phyloP scores from a whole-genome alignment of 2,329 filamentous ascomycete genomes.

The Claviceps paspali region DNA sequence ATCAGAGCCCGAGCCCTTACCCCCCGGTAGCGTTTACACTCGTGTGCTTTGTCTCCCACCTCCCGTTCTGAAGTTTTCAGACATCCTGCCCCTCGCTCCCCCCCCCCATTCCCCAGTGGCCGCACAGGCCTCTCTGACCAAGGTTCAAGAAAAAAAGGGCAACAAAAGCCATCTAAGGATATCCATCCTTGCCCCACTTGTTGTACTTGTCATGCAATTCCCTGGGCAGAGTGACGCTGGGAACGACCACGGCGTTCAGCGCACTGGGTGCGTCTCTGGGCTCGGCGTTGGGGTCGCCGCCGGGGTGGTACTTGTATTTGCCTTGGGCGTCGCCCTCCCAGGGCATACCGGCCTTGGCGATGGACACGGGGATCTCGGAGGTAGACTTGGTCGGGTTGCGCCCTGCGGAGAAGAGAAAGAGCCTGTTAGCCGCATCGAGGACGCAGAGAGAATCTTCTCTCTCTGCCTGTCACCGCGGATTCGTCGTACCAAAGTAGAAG shows the following conservation, averaged over 20 bases:
- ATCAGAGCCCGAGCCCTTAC: too few species aligned
- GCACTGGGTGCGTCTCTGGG: constrained; percentile 88
- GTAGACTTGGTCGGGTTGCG: constrained; percentile 71
- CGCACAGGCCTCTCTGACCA: too few species aligned
- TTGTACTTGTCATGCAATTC: constrained; percentile 93
- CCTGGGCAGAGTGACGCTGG: constrained; percentile 86
- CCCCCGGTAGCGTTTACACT: too few species aligned
- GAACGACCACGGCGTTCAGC: constrained; percentile 86
- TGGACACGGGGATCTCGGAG: constrained; percentile 63
- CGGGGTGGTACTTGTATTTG: constrained; percentile 70
- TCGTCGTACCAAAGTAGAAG: constrained; percentile 62
- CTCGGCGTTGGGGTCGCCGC: constrained; percentile 59
- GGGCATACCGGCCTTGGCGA: constrained; percentile 69
- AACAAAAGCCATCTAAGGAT: constrained; percentile 29
- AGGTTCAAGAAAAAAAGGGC: not conserved
- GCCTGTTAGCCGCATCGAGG: too few species aligned
- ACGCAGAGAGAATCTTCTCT: too few species aligned
- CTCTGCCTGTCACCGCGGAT: not conserved
- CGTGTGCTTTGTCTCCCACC: too few species aligned
- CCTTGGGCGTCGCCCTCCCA: constrained; percentile 62
- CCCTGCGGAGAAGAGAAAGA: too few species aligned
- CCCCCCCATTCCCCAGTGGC: too few species aligned
- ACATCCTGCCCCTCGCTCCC: too few species aligned
- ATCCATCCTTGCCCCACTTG: constrained; percentile 99
- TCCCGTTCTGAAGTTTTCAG: too few species aligned